Percentiles rank a stretch among this genome's conserved stretches.
Evolutionary conservation across 495 filamentous ascomycete genomes (phyloP).

Genomic region (Neurospora tetraspora): DNA sequence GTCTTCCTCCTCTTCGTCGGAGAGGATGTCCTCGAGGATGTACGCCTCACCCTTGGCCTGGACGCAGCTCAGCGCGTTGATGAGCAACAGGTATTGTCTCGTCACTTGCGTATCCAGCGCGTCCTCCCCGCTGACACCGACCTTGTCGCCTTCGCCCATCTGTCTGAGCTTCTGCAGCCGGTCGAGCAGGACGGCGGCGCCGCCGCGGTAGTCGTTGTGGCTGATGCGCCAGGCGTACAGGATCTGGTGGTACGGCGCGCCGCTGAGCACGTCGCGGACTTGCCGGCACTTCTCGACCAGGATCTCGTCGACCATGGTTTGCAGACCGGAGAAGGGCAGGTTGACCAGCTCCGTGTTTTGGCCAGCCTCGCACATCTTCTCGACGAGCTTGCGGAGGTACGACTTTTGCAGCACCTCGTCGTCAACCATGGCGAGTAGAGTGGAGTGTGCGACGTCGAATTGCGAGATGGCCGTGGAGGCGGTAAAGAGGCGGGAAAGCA

Average conservation of each 20-base stretch:
- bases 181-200: slow-evolving; percentile 65
- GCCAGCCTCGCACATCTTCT: slow-evolving; percentile 57
- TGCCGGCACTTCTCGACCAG: slow-evolving; percentile 53
- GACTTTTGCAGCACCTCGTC: slow-evolving; percentile 56
- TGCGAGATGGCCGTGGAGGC: slow-evolving; percentile 65
- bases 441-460: slow-evolving; percentile 74
- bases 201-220: slow-evolving; percentile 78
- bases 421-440: slow-evolving; percentile 54
- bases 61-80: slow-evolving; percentile 84
- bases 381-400: slow-evolving; percentile 55
- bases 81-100: slow-evolving; percentile 67
- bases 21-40: slow-evolving; percentile 40
- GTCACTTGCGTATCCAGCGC: slow-evolving; percentile 46
- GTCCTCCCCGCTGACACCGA: slow-evolving; percentile 39
- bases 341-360: slow-evolving; percentile 58
- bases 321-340: slow-evolving; percentile 68
- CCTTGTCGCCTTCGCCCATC: slow-evolving; percentile 36
- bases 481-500: slow-evolving; percentile 75
- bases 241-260: slow-evolving; percentile 64
- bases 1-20: slow-evolving; percentile 24
- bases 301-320: slow-evolving; percentile 65
- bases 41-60: slow-evolving; percentile 62
- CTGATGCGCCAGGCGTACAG: slow-evolving; percentile 83
- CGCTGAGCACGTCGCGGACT: slow-evolving; percentile 44
- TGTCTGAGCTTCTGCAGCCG: slow-evolving; percentile 43